Evolutionary conservation across 83 land plant genomes (phyloP).

Genomic region (Diphasiastrum complanatum): DNA sequence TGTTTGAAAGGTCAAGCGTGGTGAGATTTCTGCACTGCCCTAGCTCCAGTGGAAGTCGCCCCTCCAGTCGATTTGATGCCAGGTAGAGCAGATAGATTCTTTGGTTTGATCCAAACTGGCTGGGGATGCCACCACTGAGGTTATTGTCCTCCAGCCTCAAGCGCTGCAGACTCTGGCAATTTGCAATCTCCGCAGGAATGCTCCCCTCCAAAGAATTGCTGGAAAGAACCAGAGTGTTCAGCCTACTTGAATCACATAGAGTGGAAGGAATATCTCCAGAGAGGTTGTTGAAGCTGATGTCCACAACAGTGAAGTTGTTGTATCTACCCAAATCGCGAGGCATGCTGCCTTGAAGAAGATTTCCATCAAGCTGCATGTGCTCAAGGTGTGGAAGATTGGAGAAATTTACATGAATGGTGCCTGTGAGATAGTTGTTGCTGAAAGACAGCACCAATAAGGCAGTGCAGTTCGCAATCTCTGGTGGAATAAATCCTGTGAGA

Average conservation of each 20-base stretch:
- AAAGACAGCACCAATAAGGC: neutral
- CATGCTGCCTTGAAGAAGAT: neutral
- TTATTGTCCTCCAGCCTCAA: neutral
- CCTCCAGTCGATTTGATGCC: neutral
- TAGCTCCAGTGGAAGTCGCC: neutral
- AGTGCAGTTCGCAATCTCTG: neutral
- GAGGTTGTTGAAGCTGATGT: neutral
- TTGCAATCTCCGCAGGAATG: neutral
- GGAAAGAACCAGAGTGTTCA: neutral
- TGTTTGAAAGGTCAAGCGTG: neutral
- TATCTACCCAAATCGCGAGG: neutral
- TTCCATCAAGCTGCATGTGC: neutral
- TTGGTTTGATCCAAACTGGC: neutral
- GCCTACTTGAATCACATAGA: neutral
- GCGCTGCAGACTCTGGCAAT: neutral
- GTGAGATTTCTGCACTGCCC: neutral
- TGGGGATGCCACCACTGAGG: neutral
- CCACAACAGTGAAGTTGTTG: neutral
- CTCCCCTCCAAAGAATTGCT: neutral
- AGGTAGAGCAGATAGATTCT: neutral
- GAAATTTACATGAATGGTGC: neutral
- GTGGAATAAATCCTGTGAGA: neutral
- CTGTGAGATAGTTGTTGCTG: neutral
- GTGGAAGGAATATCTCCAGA: neutral
- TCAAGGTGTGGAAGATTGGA: neutral